phyloP scores from a whole-genome alignment of 805 yeast genomes.

The Candida boidinii region DNA sequence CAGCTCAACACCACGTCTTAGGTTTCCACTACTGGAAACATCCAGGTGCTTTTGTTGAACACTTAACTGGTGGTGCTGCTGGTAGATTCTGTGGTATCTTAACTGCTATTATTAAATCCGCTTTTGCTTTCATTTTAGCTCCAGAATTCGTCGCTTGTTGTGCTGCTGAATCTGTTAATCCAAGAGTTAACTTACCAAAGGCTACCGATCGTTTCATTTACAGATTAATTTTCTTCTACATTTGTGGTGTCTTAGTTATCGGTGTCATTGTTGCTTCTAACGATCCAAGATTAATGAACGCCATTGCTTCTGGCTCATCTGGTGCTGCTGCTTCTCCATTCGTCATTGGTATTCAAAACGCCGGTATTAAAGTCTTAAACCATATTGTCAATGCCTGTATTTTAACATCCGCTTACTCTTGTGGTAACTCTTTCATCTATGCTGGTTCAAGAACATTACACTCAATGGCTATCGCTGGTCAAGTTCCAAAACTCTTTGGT shows the following conservation, averaged over 20 bases:
- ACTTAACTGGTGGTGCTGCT: slow-evolving; percentile 40
- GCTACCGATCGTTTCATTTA: slow-evolving; percentile 23
- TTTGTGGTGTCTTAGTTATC: slow-evolving; percentile 28
- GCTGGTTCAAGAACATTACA: slow-evolving; percentile 68
- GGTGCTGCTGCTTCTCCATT: slow-evolving; percentile 82
- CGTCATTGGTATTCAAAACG: slow-evolving; percentile 71
- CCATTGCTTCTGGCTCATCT: slow-evolving; percentile 39
- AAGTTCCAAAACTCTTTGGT: slow-evolving; percentile 61
- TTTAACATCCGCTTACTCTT: slow-evolving; percentile 40
- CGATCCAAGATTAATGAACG: slow-evolving; percentile 30
- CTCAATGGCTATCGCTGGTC: slow-evolving; percentile 66
- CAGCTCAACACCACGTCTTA: slow-evolving; percentile 32
- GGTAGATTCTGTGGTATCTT: slow-evolving; percentile 59
- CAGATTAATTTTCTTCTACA: slow-evolving; percentile 24
- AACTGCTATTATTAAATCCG: slow-evolving; percentile 56
- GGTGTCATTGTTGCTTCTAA: slow-evolving; percentile 40
- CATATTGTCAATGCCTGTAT: slow-evolving; percentile 75
- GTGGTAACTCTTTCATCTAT: slow-evolving; percentile 71
- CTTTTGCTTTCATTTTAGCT: slow-evolving; percentile 47
- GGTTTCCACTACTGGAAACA: slow-evolving; percentile 36
- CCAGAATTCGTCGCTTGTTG: slow-evolving; percentile 24
- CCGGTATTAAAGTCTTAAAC: slow-evolving; percentile 60
- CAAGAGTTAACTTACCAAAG: slow-evolving; percentile 24
- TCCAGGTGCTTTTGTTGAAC: slow-evolving; percentile 39
- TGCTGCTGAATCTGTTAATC: slow-evolving; percentile 24